Base-by-base conservation (phyloP, 352 stramenopile genomes). In the Phytophthora europaea region DNA sequence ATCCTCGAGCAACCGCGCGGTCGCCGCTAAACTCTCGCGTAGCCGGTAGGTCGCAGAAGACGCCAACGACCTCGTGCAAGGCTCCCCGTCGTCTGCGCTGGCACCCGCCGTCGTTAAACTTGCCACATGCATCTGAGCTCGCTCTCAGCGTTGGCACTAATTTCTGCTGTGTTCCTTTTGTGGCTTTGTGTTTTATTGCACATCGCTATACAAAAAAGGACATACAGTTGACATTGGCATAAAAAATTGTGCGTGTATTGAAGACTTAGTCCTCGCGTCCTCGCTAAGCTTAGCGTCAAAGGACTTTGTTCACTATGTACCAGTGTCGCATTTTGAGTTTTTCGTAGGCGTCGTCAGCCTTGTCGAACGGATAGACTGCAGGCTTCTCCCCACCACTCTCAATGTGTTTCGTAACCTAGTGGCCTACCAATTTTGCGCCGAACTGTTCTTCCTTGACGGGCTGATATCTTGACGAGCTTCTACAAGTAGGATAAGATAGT, bases 351-450 rank as follows among this genome's bases (percentile, higher is more conserved):
- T 90, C 84, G 8, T 78, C 16, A 3, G 82, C 59, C 48, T 83
- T 79, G 20, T 88, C 75, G 33, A 94, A 90, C 53, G 72, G 61
- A 34, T 88, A 80, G 4, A 87, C 69, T 40, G 72, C 58, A 6
- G 72, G 50, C 43, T 81, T 79, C 1, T 83, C 36, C 60, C 82
- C 74, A 16, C 65, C 70, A 13, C n/a, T 64, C 53, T 90, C 65
- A 22, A 93, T 74, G 18, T 83, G 60, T 26, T 28, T 28, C 0
- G 45, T 58, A 34, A 50, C 20, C 31, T 57, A 22, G 52, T 55
- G 0, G 0, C 61, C 61, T 9, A 68, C 36, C 18, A 62, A 22
- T n/a, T 45, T 20, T 4, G 77, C 83, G n/a, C 83, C 85, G 7
- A 90, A 80, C 20, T 80, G 52, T 7, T 80, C 75, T 54, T 82